These are phyloP conservation scores for Blastomyces gilchristii DNA, from an alignment of 2,329 filamentous ascomycete genomes.

Conservation along the genomic window DNA sequence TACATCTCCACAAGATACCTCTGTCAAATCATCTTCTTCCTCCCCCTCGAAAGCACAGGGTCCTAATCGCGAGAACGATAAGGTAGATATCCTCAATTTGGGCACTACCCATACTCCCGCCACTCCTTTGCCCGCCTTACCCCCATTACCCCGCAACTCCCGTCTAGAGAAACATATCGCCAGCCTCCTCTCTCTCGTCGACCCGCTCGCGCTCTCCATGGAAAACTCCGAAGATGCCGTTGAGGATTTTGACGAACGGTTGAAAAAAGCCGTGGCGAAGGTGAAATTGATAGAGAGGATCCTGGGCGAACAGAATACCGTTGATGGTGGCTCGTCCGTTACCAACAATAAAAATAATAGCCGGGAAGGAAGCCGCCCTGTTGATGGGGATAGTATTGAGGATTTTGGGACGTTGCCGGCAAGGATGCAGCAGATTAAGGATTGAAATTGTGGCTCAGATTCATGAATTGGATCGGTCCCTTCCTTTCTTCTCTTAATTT, in stretches of 20 bases:
- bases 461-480: not conserved
- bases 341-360: constrained; percentile 21
- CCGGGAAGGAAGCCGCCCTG: constrained; percentile 22
- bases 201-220: constrained; percentile 65
- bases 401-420: constrained; percentile 36
- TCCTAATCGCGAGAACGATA: not conserved
- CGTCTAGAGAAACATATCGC: constrained; percentile 68
- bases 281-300: constrained; percentile 74
- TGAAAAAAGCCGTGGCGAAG: constrained; percentile 75
- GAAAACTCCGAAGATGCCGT: constrained; percentile 83
- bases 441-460: constrained; percentile 5
- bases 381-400: constrained; percentile 27
- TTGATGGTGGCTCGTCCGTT: not conserved
- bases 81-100: not conserved
- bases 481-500: too few relatives aligned
- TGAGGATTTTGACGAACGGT: constrained; percentile 78
- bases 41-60: not conserved
- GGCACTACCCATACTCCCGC: not conserved
- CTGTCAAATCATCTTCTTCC: not conserved
- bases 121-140: constrained; percentile 8
- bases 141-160: constrained; percentile 23
- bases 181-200: constrained; percentile 64
- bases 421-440: constrained; percentile 18
- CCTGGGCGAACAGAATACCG: constrained; percentile 39
- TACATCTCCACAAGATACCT: not conserved